Percentiles rank a stretch among this genome's conserved stretches.
Evolutionary conservation across 108 stramenopile genomes (phyloP).

Genomic region (Skeletonema potamos): DNA sequence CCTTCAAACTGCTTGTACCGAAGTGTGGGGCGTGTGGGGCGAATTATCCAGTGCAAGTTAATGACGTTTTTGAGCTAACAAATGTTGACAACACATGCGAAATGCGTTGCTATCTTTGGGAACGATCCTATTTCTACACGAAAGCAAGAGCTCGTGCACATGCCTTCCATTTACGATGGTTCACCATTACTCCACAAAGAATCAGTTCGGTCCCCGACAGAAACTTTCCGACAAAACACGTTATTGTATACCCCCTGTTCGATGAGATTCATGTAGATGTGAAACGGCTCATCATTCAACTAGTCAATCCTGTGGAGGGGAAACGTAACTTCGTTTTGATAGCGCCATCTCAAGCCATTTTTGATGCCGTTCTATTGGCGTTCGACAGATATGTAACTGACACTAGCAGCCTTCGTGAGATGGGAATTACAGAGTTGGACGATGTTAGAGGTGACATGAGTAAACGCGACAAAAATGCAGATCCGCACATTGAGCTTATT

Average conservation of each 20-base stretch:
- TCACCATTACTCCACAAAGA: constrained; percentile 52
- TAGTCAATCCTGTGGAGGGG: constrained; percentile 46
- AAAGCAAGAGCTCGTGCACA: constrained; percentile 54
- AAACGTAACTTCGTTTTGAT: constrained; percentile 56
- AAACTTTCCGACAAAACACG: constrained; percentile 40
- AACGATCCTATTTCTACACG: constrained; percentile 66
- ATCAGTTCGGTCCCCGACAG: constrained; percentile 66
- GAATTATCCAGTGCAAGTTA: constrained; percentile 16
- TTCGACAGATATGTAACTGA: constrained; percentile 37
- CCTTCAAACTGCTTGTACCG: neutral
- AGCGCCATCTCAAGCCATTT: constrained; percentile 60
- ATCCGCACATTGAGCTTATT: constrained; percentile 49
- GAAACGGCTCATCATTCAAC: constrained; percentile 54
- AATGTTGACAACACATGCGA: constrained; percentile 17
- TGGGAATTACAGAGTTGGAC: constrained; percentile 28
- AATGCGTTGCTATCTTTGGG: constrained; percentile 62
- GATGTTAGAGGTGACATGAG: neutral
- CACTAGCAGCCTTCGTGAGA: constrained; percentile 7
- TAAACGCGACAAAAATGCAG: constrained; percentile 36
- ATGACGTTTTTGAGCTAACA: constrained; percentile 26
- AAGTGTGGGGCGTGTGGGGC: neutral
- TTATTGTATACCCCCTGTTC: constrained; percentile 56
- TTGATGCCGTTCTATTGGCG: constrained; percentile 50
- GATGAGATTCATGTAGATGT: constrained; percentile 61
- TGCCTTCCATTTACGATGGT: constrained; percentile 76